Conservation (phyloP, 768 basidiomycete genomes). For the Tricholoma sp. region DNA sequence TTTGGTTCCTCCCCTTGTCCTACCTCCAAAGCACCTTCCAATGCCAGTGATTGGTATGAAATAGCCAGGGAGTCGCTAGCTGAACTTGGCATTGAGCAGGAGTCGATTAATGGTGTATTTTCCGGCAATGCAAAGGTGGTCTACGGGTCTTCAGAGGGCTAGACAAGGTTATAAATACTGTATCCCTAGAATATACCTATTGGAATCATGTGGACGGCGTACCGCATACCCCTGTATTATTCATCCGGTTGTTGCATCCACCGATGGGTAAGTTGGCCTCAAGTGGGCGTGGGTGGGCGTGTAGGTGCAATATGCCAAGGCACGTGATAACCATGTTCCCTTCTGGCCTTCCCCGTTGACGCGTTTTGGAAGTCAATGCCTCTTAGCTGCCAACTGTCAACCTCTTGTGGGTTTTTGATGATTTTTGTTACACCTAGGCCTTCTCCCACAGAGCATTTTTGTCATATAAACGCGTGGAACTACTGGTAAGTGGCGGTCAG, state of each 20-base stretch:
- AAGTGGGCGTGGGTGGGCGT: constrained; percentile 1
- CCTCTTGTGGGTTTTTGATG: background rate
- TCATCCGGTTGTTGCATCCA: background rate
- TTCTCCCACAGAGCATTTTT: background rate
- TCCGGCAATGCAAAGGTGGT: constrained; percentile 42
- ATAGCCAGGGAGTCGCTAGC: constrained; percentile 74
- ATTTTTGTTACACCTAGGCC: background rate
- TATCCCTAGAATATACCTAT: no score
- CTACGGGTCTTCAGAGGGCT: constrained; percentile 26
- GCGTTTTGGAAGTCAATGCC: constrained; percentile 3
- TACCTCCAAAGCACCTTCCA: constrained; percentile 40
- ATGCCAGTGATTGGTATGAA: constrained; percentile 72
- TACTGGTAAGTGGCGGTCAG: background rate
- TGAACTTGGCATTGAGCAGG: constrained; percentile 76
- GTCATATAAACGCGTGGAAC: background rate
- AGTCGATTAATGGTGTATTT: constrained; percentile 72
- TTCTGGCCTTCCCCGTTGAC: background rate
- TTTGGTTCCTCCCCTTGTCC: constrained; percentile 73
- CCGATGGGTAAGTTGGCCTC: background rate
- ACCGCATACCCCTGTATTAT: no score
- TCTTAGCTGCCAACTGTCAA: background rate
- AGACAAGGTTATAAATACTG: no score
- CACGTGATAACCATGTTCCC: background rate
- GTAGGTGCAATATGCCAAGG: background rate
- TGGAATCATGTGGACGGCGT: no score